phyloP scores from a whole-genome alignment of 148 eudicot genomes.

The Rhododendron ferrugineum region DNA sequence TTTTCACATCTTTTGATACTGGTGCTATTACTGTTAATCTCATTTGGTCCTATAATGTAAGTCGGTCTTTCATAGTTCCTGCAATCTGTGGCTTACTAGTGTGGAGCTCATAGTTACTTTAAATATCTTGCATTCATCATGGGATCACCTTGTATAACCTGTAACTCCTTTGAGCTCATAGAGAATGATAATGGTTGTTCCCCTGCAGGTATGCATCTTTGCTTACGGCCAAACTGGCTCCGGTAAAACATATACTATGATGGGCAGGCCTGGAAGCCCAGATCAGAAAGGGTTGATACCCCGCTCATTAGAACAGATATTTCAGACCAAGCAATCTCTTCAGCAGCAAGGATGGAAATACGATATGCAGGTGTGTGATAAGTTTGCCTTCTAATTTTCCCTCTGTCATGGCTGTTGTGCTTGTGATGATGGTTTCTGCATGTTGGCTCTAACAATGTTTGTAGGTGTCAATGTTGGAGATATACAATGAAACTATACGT shows the following conservation, averaged over 20 bases:
- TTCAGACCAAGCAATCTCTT: slow-evolving; percentile 69
- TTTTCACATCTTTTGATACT: not conserved
- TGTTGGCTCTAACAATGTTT: not conserved
- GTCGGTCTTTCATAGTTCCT: no score
- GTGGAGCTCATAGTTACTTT: not conserved
- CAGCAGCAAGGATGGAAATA: slow-evolving; percentile 94
- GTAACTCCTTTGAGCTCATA: not conserved
- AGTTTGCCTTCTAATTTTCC: not conserved
- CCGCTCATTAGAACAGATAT: slow-evolving; percentile 85
- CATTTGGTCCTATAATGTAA: not conserved
- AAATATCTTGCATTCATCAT: not conserved
- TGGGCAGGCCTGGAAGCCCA: slow-evolving; percentile 74
- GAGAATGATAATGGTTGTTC: slow-evolving; percentile 9
- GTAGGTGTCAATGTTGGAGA: slow-evolving; percentile 98
- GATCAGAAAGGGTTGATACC: slow-evolving; percentile 89
- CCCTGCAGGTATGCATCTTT: slow-evolving; percentile 78
- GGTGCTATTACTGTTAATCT: not conserved
- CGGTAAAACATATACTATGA: slow-evolving; percentile 96
- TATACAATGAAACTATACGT: slow-evolving; percentile 88
- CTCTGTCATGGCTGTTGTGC: not conserved
- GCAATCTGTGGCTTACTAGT: not conserved
- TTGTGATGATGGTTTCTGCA: not conserved
- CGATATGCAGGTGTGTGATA: slow-evolving; percentile 73
- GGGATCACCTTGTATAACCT: not conserved
- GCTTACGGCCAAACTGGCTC: slow-evolving; percentile 99